phyloP scores from a whole-genome alignment of 805 yeast genomes.

The Tetrapisispora nanseiensis region DNA sequence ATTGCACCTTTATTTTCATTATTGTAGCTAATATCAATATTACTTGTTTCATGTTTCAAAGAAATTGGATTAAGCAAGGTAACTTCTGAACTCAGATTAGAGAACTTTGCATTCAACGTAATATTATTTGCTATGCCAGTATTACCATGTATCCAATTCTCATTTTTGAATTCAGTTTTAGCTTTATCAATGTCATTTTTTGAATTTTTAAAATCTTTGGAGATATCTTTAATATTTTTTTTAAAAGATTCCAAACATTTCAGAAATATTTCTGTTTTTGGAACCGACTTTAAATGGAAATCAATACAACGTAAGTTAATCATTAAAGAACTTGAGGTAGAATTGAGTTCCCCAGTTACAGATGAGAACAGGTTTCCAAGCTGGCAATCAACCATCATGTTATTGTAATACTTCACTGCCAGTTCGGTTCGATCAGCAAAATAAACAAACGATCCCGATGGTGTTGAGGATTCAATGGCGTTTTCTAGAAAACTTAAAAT shows the following conservation, averaged over 20 bases:
- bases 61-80: slow-evolving; percentile 20
- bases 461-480: slow-evolving; percentile 14
- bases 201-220: neutral
- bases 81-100: slow-evolving; percentile 19
- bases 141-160: neutral
- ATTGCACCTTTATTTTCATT: slow-evolving; percentile 11
- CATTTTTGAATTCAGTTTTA: neutral
- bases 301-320: slow-evolving; percentile 14
- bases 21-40: slow-evolving; percentile 13
- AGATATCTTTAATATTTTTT: neutral
- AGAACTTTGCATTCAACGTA: slow-evolving; percentile 2
- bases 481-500: slow-evolving; percentile 15
- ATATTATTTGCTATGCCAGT: neutral
- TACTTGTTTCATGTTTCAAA: slow-evolving; percentile 17
- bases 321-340: slow-evolving; percentile 10
- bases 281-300: slow-evolving; percentile 16
- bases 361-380: slow-evolving; percentile 13
- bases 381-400: slow-evolving; percentile 14
- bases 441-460: slow-evolving; percentile 17
- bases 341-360: slow-evolving; percentile 13
- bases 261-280: slow-evolving; percentile 13
- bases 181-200: neutral
- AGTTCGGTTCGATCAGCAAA: slow-evolving; percentile 16
- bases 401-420: slow-evolving; percentile 12
- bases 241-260: neutral